Base-by-base conservation (phyloP, 208 protist genomes). In the Trypanosoma lewisi region DNA sequence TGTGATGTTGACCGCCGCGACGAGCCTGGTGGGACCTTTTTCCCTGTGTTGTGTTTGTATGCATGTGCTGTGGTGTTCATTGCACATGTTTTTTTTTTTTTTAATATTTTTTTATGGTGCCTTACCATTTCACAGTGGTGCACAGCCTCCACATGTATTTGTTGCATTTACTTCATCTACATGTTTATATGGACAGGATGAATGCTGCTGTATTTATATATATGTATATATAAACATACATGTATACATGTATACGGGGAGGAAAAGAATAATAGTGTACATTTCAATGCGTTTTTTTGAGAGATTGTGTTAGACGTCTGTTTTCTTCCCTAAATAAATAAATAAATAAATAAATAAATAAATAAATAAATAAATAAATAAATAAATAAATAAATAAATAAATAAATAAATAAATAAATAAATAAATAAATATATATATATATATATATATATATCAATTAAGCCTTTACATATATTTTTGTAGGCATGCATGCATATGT, bases 11-110 rank as follows among this genome's bases (percentile, higher is more conserved):
- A n/a, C 21, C 21, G 14, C 16, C 7, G 8, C 4, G 34, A 39
- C 34, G 34, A 39, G 34, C 34, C 34, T 39, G 34, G 11, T 11
- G 34, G n/a, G n/a, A n/a, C n/a, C n/a, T n/a, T n/a, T n/a, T n/a
- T n/a, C n/a, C n/a, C n/a, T n/a, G n/a, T n/a, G n/a, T n/a, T n/a
- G n/a, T n/a, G n/a, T n/a, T n/a, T n/a, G n/a, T n/a, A n/a, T n/a
- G n/a, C n/a, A n/a, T n/a, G n/a, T n/a, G n/a, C n/a, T 11, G 34
- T 31, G 4, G 25, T 36, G 25, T 36, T 36, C 16, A 17, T 17
- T 5, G 4, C 49, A n/a, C 27, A 50, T 39, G n/a, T 56, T 63
- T 67, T 63, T 36, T 27, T 63, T 67, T 25, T 36, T 36, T 67
- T 45, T 39, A 4, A 42, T 62, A 4, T 54, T 53, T 56, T 54